Evolutionary conservation across 2,329 filamentous ascomycete species (phyloP), one percentile per base, ranked within the genome.

Genomic region (Paecilomyces variotii): DNA sequence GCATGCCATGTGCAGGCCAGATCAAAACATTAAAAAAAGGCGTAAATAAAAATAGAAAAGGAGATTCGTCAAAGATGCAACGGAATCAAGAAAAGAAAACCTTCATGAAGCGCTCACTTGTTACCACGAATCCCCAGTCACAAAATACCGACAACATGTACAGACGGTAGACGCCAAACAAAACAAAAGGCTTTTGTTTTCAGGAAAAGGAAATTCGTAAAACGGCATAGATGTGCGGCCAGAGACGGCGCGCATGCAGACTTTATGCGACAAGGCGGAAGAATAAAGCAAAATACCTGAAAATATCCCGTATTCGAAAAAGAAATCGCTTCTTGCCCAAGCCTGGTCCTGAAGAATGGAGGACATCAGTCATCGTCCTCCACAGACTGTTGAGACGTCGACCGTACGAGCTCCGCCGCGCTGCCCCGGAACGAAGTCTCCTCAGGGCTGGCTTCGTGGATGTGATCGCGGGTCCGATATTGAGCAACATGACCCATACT

Each of bases 401-500:
- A 72, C 56, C 75, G 70, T 10, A 79, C 76, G 19, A 79, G 65
- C 61, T 79, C 77, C 9, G 78, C 78, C 12, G 73, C 67, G 57
- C 76, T 79, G 10, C 76, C 76, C 5, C 71, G 67, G 32, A 76
- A 70, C 10, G 72, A 71, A 4, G 69, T 64, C 56, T 72, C 65
- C 34, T 75, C 70, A 19, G 72, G 68, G 62, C 70, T 74, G 26
- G 70, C 68, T 55, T 76, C 72, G 57, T 78, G 75, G 34, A 81
- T 79, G 59, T 79, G 75, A 55, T 81, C 79, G 56, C 73, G 75
- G 3, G 78, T 75, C 34, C 78, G 76, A 63, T 79, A 73, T 59
- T 80, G 76, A 9, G 75, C 72, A 10, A 82, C 79, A 58, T 78
- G 80, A 0, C 80, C 80, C 70, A 82, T 68, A 56, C 78, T 80